Conservation (phyloP, 2,329 filamentous ascomycete species). For the Colletotrichum graminicola region DNA sequence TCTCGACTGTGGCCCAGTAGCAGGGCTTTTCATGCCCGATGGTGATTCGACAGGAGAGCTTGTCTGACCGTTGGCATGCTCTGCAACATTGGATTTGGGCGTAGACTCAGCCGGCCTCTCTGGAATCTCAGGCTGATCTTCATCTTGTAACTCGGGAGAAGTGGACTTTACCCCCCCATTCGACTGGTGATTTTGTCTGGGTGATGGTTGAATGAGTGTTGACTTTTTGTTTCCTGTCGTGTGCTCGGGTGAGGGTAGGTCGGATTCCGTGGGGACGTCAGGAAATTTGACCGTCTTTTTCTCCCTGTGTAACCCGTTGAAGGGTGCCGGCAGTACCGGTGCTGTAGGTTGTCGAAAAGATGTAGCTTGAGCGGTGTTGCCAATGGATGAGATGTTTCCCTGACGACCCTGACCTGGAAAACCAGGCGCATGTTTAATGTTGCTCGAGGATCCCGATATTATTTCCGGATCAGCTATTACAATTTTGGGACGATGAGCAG, state of each 20-base stretch:
- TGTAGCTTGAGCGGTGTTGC: neutral
- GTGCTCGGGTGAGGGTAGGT: neutral
- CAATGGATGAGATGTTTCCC: neutral
- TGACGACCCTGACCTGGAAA: neutral
- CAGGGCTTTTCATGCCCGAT: neutral
- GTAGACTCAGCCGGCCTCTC: neutral
- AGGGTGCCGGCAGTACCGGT: neutral
- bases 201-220: neutral
- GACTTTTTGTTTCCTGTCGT: neutral
- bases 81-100: neutral
- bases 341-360: slow-evolving; percentile 1
- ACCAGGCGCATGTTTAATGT: neutral
- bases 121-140: neutral
- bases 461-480: neutral
- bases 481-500: neutral
- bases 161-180: neutral
- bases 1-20: neutral
- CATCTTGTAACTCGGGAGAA: neutral
- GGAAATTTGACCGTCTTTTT: slow-evolving; percentile 6
- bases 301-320: neutral
- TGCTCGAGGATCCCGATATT: neutral
- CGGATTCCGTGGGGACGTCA: neutral
- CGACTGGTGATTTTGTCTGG: neutral
- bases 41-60: neutral
- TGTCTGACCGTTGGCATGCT: neutral